Conservation (phyloP, 78 protist genomes). For the Blattamonas nauphoetae region DNA sequence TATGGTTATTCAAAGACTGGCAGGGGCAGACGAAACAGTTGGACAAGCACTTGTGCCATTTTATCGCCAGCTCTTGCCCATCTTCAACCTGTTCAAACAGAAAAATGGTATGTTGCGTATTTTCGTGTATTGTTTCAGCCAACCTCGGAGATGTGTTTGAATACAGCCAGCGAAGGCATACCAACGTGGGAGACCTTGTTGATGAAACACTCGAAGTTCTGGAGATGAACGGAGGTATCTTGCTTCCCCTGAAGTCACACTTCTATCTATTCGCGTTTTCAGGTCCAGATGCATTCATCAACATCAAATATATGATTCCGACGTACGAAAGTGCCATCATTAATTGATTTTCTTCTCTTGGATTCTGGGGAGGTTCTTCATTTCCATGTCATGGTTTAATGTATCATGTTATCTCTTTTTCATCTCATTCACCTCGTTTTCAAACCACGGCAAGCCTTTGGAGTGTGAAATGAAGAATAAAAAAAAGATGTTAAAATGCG, state of each 20-base stretch:
- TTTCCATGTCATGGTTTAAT: too few species aligned
- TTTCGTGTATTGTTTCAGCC: background rate
- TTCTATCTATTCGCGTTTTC: background rate
- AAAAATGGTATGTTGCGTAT: constrained; percentile 24
- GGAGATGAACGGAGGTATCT: constrained; percentile 42
- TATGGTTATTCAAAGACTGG: constrained; percentile 70
- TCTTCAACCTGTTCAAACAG: constrained; percentile 69
- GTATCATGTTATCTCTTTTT: too few species aligned
- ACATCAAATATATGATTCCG: constrained; percentile 84
- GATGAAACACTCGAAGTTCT: constrained; percentile 72
- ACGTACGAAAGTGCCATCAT: constrained; percentile 61
- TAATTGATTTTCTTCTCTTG: too few species aligned
- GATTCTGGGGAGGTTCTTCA: too few species aligned
- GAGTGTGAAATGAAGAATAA: too few species aligned
- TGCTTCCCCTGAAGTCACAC: background rate
- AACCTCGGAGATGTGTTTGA: constrained; percentile 69
- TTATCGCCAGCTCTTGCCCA: constrained; percentile 82
- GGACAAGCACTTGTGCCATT: constrained; percentile 80
- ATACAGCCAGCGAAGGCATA: constrained; percentile 59
- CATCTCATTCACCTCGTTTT: too few species aligned
- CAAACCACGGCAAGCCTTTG: too few species aligned
- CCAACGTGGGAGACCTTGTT: constrained; percentile 72
- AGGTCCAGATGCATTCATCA: constrained; percentile 75
- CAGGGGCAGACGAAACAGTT: constrained; percentile 52
- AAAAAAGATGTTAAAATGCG: too few species aligned